Evolutionary conservation across 805 yeast genomes (phyloP).

Genomic region (Yarrowia phangngaensis): DNA sequence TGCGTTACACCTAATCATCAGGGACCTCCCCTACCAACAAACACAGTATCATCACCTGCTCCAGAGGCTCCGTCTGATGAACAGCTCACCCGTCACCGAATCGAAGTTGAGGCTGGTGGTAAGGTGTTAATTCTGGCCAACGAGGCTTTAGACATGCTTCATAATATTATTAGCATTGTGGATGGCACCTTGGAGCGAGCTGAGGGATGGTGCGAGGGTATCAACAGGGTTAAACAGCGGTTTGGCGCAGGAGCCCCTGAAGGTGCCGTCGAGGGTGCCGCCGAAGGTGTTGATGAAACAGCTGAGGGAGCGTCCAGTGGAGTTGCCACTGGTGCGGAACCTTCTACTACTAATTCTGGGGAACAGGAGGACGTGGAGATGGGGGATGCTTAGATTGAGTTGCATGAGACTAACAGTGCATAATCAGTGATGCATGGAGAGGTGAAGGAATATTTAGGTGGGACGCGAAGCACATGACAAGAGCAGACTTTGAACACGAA

Average conservation of each 20-base stretch:
- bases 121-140: conserved; percentile 77
- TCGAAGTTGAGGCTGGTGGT: conserved; percentile 48
- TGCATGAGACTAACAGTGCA: neutral
- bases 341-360: neutral
- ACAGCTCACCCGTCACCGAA: conserved; percentile 26
- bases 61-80: conserved; percentile 21
- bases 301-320: neutral
- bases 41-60: conserved; percentile 11
- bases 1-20: conserved; percentile 23
- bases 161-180: conserved; percentile 75
- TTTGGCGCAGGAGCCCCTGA: neutral
- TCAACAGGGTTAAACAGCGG: conserved; percentile 34
- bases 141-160: conserved; percentile 84
- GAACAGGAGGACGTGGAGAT: conserved; percentile 22
- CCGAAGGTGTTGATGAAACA: neutral
- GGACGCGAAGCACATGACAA: too few species aligned
- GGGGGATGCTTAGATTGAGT: conserved; percentile 10
- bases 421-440: too few species aligned
- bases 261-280: neutral
- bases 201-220: conserved; percentile 63
- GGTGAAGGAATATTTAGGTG: too few species aligned
- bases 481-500: too few species aligned
- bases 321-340: neutral
- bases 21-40: conserved; percentile 24
- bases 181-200: conserved; percentile 82